Base-by-base conservation (phyloP, 2,329 filamentous ascomycete genomes). In the Kalmusia sp. region DNA sequence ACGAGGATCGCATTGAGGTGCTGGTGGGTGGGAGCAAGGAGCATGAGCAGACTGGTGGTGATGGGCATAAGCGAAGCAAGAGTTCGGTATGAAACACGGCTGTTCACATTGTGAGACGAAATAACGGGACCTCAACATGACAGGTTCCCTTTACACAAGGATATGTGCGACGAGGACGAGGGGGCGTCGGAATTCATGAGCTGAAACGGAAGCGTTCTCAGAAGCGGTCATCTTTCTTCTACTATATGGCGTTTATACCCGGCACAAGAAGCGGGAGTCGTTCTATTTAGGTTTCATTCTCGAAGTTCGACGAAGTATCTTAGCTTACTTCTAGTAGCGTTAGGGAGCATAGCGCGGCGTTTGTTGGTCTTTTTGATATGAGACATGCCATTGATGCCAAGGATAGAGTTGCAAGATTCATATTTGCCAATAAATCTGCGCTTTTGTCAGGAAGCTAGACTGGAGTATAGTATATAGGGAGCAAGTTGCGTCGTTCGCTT, bases 291-390 rank as follows among this genome's bases (percentile, higher is more conserved):
- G n/a, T 25, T 41, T 28, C 38, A 24, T 15, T 12, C n/a, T 12
- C 12, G 4, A 28, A 35, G 19, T 4, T 49, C 46, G 35, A 30
- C 12, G 14, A 34, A 14, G 30, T 30, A n/a, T 50, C 27, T 24
- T 15, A 21, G 30, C 15, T 44, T 33, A 25, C 14, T 27, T 24
- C 35, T 40, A 1, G 24, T 14, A 9, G 24, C 14, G 19, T 38
- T 25, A 19, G 30, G 30, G 31, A 44, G 48, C 48, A 51, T 51
- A 51, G 48, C 48, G 48, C 31, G 48, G 48, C 22, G 48, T 51
- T 51, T 6, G 8, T n/a, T n/a, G n/a, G n/a, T n/a, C n/a, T n/a
- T n/a, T n/a, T n/a, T n/a, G n/a, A n/a, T n/a, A n/a, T n/a, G n/a
- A n/a, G n/a, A n/a, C n/a, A n/a, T n/a, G n/a, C n/a, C n/a, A n/a